Percentiles rank a stretch among this genome's conserved stretches.
Conservation (phyloP, 352 stramenopile genomes). For the Globisporangium paroecandrum region DNA sequence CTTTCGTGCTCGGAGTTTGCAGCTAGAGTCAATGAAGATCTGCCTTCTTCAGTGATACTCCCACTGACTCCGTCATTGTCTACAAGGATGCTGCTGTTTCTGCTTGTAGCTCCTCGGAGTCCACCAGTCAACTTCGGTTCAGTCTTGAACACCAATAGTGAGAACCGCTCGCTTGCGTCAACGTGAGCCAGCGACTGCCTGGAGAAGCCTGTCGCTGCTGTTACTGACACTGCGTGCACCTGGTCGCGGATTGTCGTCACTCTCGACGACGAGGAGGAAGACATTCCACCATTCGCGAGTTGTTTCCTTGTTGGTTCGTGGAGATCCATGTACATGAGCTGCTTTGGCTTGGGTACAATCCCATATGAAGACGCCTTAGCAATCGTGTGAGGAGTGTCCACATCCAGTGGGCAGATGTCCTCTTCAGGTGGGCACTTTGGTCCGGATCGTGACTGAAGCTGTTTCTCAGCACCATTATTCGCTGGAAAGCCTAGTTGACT, state of each 20-base stretch:
- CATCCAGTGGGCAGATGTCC: background rate
- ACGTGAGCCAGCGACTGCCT: slow-evolving; percentile 34
- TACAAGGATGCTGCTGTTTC: background rate
- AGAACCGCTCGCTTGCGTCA: slow-evolving; percentile 42
- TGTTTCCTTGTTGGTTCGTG: slow-evolving; percentile 19
- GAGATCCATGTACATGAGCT: slow-evolving; percentile 49
- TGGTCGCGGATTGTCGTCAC: slow-evolving; percentile 32
- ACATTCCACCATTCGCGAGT: background rate
- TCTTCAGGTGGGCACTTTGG: background rate
- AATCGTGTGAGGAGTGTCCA: background rate
- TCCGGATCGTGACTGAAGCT: background rate
- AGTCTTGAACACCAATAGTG: slow-evolving; percentile 44
- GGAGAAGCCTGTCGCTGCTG: background rate
- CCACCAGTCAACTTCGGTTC: slow-evolving; percentile 18
- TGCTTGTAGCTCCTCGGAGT: background rate
- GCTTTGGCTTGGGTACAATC: slow-evolving; percentile 20
- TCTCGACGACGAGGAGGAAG: slow-evolving; percentile 8
- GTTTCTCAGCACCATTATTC: background rate
- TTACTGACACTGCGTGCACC: slow-evolving; percentile 19
- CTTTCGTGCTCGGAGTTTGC: background rate
- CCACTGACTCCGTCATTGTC: background rate
- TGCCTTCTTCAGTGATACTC: background rate
- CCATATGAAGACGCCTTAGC: background rate
- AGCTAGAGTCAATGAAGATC: background rate
- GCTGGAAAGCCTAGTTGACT: slow-evolving; percentile 33